Base-by-base conservation (phyloP, 139 green algal genomes). In the Trebouxia sp. region DNA sequence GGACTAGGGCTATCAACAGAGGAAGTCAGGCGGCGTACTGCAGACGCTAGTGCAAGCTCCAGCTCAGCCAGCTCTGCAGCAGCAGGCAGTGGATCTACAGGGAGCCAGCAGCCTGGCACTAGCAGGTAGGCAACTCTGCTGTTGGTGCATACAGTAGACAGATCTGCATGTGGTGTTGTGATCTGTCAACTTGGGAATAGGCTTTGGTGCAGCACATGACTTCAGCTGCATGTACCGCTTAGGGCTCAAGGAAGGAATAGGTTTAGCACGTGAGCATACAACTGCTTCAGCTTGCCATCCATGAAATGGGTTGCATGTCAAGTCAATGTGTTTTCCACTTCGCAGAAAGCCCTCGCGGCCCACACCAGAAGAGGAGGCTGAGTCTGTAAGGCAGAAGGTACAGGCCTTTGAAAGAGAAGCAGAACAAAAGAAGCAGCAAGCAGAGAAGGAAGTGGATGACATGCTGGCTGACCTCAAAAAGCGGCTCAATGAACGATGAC, bases 391-490 rank as follows among this genome's bases (percentile, higher is more conserved):
- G 70, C 70, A 58, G 10, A 78, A 62, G 39, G 69, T 55, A 48
- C 42, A 78, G 20, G 39, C 69, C 26, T 53, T 72, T 72, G 62
- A 72, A 24, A 28, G 39, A 51, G 67, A 77, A 39, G 42, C 41
- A 28, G 67, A 55, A 15, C 41, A 39, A 37, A 65, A 39, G 32
- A 79, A 48, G 72, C n/a, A 62, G 30, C 12, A 42, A 41, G 72
- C 72, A 32, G 47, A 79, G 14, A 35, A 45, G 22, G 72, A 79
- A 43, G 45, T 79, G n/a, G 72, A 79, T 22, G 72, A 62, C n/a
- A 79, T 79, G 72, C 43, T 79, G 14, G n/a, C 43, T 43, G 72
- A 79, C 32, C 14, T 79, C 11, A 79, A 79, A 28, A 53, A 38
- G 0, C 30, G 35, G 0, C 43, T 79, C 28, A 55, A 55, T 1